Evolutionary conservation across 1,284 basidiomycete genomes (phyloP), one percentile per base, ranked within the genome.

Genomic region (Inonotus hispidus): DNA sequence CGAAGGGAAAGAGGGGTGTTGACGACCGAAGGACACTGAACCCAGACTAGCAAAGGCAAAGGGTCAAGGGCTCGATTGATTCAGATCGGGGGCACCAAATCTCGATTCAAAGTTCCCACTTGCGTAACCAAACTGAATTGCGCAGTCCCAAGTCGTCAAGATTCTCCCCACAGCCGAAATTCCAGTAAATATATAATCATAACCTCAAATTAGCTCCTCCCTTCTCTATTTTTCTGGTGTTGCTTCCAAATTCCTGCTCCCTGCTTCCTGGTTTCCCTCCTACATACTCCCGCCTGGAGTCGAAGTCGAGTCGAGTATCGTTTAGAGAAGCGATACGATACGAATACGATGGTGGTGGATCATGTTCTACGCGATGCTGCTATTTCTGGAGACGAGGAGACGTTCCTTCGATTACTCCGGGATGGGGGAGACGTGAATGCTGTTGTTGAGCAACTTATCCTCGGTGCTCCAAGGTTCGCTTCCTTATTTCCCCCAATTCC

Each of bases 401-500:
- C 77, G 41, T 78, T 87, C 16, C 74, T 71, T 29, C 75, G 74
- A 53, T 81, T 84, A 52, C 75, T 90, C 59, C 73, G 74, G 4
- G 71, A 76, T 39, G 87, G 85, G 50, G 86, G 84, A 5, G 83
- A 88, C 69, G 77, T 88, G 56, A 89, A 90, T 68, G 77, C 79
- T 2, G 77, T 82, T 16, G 71, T 90, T 52, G 82, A 84, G 63
- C 85, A 82, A 67, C 83, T 83, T 13, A 78, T 90, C 65, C 83
- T 85, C 19, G 88, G 88, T 21, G 56, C 56, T 21, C 81, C 86
- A 68, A 77, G 82, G 88, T 89, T 70, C 64, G 73, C 67, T 13
- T 25, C 23, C 8, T 8, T 25, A 19, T 50, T 61, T 56, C 14
- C 63, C 16, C 19, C 50, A 35, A 47, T 14, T 11, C 32, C 8